Evolutionary conservation across 2,329 filamentous ascomycete species (phyloP), one percentile per base, ranked within the genome.

Genomic region (Penicillium occitanis): DNA sequence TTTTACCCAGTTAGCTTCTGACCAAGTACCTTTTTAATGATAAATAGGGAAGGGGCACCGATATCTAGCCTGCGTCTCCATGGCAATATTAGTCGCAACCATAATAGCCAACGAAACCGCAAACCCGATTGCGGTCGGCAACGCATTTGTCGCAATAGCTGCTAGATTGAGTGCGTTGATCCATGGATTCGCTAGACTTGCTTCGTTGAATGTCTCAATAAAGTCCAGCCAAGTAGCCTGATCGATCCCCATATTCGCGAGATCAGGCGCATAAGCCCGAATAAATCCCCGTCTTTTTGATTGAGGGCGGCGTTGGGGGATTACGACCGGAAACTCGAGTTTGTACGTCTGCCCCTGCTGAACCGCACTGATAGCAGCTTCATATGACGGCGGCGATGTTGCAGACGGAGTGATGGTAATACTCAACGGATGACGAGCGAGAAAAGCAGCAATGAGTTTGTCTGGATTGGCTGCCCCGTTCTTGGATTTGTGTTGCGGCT

Each of bases 241-340:
- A 60, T 73, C 69, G 53, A 81, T 75, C 7, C 77, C 79, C 42
- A 72, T 74, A 5, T 75, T 70, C 1, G 68, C 67, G 5, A 80
- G 70, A 1, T 71, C 72, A 0, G 78, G 78, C 1, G 79, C 75
- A 69, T 81, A 81, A 2, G 78, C 79, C 1, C 73, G 72, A 59
- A 80, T 72, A 42, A 81, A 81, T 0, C 78, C 79, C 4, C 79
- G 74, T 7, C 72, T 69, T n/a, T 74, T 74, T 8, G 71, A 68
- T 19, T 74, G 71, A 1, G 79, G 78, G 57, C 78, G 71, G 1
- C 77, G 74, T 67, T 81, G 79, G 0, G 79, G 79, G 17, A 80
- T 68, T n/a, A 79, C 73, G 19, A 80, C 78, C 1, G 79, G 78
- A 4, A 30, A 57, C 6, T 33, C 35, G 17, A 65, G 57, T 13